A percentile compares a stretch with the other conserved stretches of the same genome.
phyloP scores from a whole-genome alignment of 768 basidiomycete genomes.

The Panus rudis region DNA sequence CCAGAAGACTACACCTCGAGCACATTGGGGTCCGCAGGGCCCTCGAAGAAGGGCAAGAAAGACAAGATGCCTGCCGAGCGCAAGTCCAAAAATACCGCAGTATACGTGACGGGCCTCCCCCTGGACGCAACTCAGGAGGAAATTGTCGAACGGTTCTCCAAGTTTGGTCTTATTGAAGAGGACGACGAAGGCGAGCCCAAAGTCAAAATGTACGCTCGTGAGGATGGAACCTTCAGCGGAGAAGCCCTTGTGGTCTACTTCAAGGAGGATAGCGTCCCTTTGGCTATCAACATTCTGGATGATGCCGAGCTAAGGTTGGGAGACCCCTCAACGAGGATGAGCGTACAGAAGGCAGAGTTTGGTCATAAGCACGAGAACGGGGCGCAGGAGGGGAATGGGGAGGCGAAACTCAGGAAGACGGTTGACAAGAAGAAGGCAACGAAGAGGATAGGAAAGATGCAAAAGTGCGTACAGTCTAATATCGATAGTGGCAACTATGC shows the following conservation, averaged over 20 bases:
- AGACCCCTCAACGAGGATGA: conserved; percentile 65
- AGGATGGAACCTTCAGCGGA: conserved; percentile 83
- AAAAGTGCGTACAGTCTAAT: conserved; percentile 50
- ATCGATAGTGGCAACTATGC: background rate
- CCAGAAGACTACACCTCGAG: conserved; percentile 65
- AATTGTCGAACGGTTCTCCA: conserved; percentile 79
- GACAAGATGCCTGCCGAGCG: conserved; percentile 44
- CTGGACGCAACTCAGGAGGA: conserved; percentile 66
- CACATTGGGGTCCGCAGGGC: conserved; percentile 37
- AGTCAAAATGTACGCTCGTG: conserved; percentile 90
- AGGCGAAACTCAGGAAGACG: conserved; percentile 46
- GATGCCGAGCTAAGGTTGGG: conserved; percentile 88
- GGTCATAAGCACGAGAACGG: conserved; percentile 50
- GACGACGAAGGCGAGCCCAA: conserved; percentile 89
- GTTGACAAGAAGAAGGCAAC: conserved; percentile 75
- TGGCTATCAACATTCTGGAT: conserved; percentile 82
- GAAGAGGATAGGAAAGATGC: conserved; percentile 77
- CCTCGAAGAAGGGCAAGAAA: conserved; percentile 65
- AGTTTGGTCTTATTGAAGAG: conserved; percentile 89
- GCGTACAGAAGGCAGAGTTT: conserved; percentile 72
- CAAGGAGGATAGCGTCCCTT: conserved; percentile 89
- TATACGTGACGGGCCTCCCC: conserved; percentile 85
- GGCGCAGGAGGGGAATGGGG: conserved; percentile 32
- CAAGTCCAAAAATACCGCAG: conserved; percentile 87
- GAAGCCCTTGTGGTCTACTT: conserved; percentile 96